Percentiles rank a stretch among this genome's conserved stretches.
Conservation (phyloP, 305 asterid genomes). For the Solanum chacoense region DNA sequence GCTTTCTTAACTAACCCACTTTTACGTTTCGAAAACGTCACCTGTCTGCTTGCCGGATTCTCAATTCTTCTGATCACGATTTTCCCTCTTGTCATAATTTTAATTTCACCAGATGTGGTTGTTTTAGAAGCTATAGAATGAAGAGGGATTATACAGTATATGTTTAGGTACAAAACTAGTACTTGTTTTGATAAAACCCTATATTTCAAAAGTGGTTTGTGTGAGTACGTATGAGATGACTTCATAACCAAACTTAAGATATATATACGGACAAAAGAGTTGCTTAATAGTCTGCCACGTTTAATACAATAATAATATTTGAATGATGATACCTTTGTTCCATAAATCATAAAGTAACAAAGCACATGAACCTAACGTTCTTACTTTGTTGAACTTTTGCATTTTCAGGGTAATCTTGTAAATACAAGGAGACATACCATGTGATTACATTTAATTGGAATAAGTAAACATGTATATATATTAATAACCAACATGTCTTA, state of each 20-base stretch:
- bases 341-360: neutral
- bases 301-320: neutral
- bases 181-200: neutral
- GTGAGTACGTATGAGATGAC: neutral
- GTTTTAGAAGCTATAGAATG: neutral
- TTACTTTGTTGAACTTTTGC: neutral
- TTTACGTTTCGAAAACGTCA: neutral
- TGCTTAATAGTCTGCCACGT: neutral
- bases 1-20: neutral
- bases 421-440: neutral
- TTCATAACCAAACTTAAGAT: neutral
- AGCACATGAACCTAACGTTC: neutral
- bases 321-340: neutral
- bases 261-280: neutral
- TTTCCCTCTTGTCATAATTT: neutral
- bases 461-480: too few species aligned
- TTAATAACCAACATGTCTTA: too few species aligned
- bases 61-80: neutral
- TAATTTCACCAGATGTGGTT: neutral
- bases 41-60: neutral
- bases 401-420: neutral
- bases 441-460: neutral
- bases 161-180: neutral
- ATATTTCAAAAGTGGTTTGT: neutral
- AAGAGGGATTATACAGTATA: neutral